These are phyloP conservation scores for Herpotrichia juniperi DNA, from an alignment of 2,329 filamentous ascomycete genomes.

Conservation along the genomic window DNA sequence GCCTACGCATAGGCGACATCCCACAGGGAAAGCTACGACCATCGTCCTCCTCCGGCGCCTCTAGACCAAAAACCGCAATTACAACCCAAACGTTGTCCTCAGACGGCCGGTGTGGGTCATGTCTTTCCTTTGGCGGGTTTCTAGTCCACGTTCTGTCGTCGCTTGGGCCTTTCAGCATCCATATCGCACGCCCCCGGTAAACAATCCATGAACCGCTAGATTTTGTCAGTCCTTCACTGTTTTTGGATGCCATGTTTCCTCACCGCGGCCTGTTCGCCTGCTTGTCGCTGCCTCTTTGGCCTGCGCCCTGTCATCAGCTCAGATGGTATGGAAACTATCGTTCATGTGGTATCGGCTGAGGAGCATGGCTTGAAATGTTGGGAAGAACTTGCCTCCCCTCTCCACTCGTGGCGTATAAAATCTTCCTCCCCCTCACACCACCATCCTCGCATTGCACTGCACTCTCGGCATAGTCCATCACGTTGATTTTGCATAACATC, in stretches of 20 bases:
- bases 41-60: neutral
- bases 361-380: neutral
- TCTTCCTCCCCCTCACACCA: neutral
- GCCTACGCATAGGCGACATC: slow-evolving; percentile 1
- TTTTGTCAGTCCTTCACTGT: neutral
- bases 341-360: neutral
- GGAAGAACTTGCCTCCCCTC: neutral
- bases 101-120: slow-evolving; percentile 3
- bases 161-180: neutral
- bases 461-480: too few relatives aligned
- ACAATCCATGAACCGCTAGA: neutral
- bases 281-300: slow-evolving; percentile 8
- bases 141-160: neutral
- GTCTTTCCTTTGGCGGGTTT: neutral
- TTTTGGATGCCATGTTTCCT: slow-evolving; percentile 7
- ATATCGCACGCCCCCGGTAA: neutral
- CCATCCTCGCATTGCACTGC: neutral
- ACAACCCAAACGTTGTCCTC: slow-evolving; percentile 1
- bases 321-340: neutral
- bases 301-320: slow-evolving; percentile 13
- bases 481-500: neutral
- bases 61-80: neutral
- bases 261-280: slow-evolving; percentile 11
- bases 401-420: neutral
- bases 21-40: slow-evolving; percentile 9